Evolutionary conservation across 768 basidiomycete species (phyloP).

Genomic region (Brasilioporus rufonigricans): DNA sequence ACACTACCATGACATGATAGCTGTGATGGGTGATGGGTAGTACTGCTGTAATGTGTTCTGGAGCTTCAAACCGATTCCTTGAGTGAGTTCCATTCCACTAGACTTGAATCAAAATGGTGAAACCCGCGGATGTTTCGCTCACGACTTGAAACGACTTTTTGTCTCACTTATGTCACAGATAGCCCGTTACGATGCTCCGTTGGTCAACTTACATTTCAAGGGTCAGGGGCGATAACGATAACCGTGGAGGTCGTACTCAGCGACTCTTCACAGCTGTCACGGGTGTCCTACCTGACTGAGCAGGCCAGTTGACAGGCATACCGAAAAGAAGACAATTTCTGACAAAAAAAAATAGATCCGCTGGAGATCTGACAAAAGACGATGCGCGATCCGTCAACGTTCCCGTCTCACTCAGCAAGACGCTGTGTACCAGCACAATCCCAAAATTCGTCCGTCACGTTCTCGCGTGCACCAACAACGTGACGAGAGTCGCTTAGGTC

Average conservation of each 20-base stretch:
- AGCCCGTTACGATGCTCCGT: neutral
- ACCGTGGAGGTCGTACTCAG: neutral
- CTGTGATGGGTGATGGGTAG: too few species aligned
- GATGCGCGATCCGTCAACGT: neutral
- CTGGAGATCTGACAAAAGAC: neutral
- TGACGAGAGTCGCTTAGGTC: neutral
- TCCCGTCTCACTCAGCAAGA: neutral
- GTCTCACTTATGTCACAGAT: conserved; percentile 3
- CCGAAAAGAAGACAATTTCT: neutral
- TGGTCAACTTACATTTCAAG: neutral
- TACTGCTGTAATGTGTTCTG: neutral
- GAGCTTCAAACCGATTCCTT: neutral
- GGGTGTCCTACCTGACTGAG: neutral
- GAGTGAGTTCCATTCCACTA: neutral
- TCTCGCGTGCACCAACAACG: neutral
- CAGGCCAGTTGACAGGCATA: neutral
- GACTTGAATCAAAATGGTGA: neutral
- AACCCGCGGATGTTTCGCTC: neutral
- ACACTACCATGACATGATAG: too few species aligned
- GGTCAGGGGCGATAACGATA: neutral
- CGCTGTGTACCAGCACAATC: neutral
- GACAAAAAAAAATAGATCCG: neutral
- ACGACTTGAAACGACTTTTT: conserved; percentile 1
- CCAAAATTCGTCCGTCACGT: neutral
- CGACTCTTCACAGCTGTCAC: neutral